Evolutionary conservation across 192 early-diverging fungal species (phyloP), one percentile per base, ranked within the genome.

Genomic region (Umbelopsis sp.): DNA sequence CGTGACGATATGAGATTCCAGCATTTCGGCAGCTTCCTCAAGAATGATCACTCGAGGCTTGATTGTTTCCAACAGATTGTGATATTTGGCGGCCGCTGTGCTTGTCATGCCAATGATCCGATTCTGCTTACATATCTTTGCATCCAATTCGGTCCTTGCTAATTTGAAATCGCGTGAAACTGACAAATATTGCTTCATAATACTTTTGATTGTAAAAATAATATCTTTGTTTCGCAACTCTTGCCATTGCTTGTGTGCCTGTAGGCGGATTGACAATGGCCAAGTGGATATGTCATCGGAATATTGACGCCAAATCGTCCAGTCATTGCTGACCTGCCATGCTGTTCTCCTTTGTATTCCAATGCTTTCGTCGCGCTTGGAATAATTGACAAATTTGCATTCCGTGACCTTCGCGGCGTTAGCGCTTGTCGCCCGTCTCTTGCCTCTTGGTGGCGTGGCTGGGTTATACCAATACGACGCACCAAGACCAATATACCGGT

Each of bases 31-130:
- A 0, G 86, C 86, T 69, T 88, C 86, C 71, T 88, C 86, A 2
- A 83, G 75, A n/a, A 88, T 79, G 64, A 88, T 80, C 16, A 88
- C 69, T 45, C 71, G 78, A 35, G 86, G 82, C 44, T 64, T 71
- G 16, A 88, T 67, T 41, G 69, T 64, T 35, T 80, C 74, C 2
- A 88, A 52, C 8, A 86, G 66, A 49, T 81, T 76, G 50, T 88
- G 86, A 37, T 88, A 82, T 70, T 88, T 88, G 15, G 86, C 86
- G 2, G 86, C 86, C 10, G 81, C 86, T 21, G 86, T 86, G 22
- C 81, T 88, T 2, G 86, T 88, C 84, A 88, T 80, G 4, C 86
- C 86, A 41, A 88, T 78, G n/a, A 88, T 68, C 20, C 83, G 66
- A 27, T 66, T 53, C 46, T 49, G 58, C 12, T 61, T 66, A 37